Base-by-base conservation (phyloP, 108 stramenopile species). In the Stephanodiscus triporus region DNA sequence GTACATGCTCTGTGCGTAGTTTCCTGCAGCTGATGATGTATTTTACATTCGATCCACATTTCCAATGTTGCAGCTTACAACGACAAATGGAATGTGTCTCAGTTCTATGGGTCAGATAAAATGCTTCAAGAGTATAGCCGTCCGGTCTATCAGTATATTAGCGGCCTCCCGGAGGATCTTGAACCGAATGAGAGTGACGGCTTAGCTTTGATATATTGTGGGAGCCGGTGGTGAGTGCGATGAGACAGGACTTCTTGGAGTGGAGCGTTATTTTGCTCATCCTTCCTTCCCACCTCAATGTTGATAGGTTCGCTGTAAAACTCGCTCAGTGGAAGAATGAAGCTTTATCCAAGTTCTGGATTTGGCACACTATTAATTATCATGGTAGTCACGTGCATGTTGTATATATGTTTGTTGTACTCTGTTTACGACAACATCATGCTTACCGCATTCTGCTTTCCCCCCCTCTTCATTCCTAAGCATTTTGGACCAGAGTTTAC, bases 111-210 rank as follows among this genome's bases (percentile, higher is more conserved):
- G 3, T 49, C 48, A 49, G 2, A 49, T 19, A 49, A 49, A 7
- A 2, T 49, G 48, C 3, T 16, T 2, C 40, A 63, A 22, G 37
- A 37, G 22, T 63, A 63, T 23, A 63, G 62, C 40, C 62, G 62
- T 10, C 62, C 62, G 7, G 19, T 63, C 8, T 40, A 40, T 7
- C 8, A 36, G 17, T 63, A 63, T 40, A 17, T 63, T 6, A 22
- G 19, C 38, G 62, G 62, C 14, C 19, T 63, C 30, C 36, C 22
- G 17, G 2, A 9, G 2, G 62, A 63, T 16, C 14, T 19, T 19
- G 42, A 36, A 16, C 62, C 62, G 5, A 19, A 17, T 22, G 19
- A 22, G 24, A 23, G 13, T 0, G 62, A 32, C 6, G 42, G 5
- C 22, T 3, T 63, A 2, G 62, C 62, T 22, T 22, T 63, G 9